Conservation (phyloP, 768 basidiomycete species). For the Nidula microcarpa region DNA sequence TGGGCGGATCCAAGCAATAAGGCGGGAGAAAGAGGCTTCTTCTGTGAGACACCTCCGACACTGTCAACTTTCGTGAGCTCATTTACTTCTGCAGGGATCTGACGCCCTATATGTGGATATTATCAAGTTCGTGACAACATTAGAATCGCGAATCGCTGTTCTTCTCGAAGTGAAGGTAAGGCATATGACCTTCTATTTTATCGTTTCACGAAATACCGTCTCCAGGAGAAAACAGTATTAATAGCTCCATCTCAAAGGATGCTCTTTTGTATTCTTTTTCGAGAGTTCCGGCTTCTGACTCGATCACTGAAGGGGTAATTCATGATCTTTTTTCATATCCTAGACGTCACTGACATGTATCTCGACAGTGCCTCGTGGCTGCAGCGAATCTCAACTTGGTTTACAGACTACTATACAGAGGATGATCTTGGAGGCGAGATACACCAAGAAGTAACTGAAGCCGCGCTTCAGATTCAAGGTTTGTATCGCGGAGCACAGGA, state of each 20-base stretch:
- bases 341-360: background rate
- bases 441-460: conserved; percentile 37
- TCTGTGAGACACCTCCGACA: conserved; percentile 19
- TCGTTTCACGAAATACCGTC: background rate
- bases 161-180: conserved; percentile 57
- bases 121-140: conserved; percentile 42
- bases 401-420: conserved; percentile 30
- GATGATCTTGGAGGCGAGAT: conserved; percentile 33
- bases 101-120: conserved; percentile 27
- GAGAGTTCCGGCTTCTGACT: conserved; percentile 60
- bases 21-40: conserved; percentile 33
- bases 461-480: conserved; percentile 39
- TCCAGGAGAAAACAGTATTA: conserved; percentile 49
- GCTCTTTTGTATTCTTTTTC: conserved; percentile 57
- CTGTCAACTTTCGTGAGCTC: background rate
- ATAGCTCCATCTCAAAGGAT: conserved; percentile 58
- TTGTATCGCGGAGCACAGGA: conserved; percentile 52
- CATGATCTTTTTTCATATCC: background rate
- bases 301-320: conserved; percentile 59
- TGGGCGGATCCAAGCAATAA: conserved; percentile 39
- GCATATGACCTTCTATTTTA: background rate
- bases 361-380: conserved; percentile 43
- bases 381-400: conserved; percentile 39
- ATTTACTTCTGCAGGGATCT: conserved; percentile 14
- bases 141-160: conserved; percentile 55